Evolutionary conservation across 306 rosid species (phyloP).

Genomic region (Boehmeria nivea): DNA sequence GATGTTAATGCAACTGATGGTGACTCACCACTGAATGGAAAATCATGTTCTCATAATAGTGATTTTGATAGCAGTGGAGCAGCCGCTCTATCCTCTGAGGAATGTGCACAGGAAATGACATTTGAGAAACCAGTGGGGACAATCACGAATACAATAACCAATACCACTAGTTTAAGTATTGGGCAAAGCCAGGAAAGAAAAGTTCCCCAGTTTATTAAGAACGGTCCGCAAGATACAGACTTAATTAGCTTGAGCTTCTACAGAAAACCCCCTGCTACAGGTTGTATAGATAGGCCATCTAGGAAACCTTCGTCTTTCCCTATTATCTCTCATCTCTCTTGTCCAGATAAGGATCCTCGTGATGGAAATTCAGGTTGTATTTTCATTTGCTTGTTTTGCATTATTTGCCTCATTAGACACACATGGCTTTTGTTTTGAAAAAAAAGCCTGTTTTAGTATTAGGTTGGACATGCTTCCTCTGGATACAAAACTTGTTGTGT

Average conservation of each 20-base stretch:
- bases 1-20: constrained; percentile 22
- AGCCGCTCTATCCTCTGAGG: constrained; percentile 22
- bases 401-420: background rate
- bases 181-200: constrained; percentile 24
- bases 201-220: constrained; percentile 19
- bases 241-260: constrained; percentile 38
- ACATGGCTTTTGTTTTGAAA: no score
- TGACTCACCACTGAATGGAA: constrained; percentile 30
- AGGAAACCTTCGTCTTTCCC: constrained; percentile 24
- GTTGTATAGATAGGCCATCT: constrained; percentile 25
- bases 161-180: constrained; percentile 17
- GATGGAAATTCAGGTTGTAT: constrained; percentile 48
- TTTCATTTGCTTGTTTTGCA: constrained; percentile 7
- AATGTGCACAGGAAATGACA: constrained; percentile 19
- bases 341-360: constrained; percentile 23
- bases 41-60: constrained; percentile 24
- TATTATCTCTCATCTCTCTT: constrained; percentile 22
- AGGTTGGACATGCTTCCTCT: no score
- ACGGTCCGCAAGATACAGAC: constrained; percentile 22
- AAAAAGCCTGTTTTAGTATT: no score
- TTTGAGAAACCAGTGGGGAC: constrained; percentile 19
- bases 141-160: constrained; percentile 19
- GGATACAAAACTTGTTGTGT: no score
- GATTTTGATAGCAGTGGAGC: constrained; percentile 16
- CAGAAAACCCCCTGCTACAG: constrained; percentile 34